Evolutionary conservation across 2,329 filamentous ascomycete species (phyloP), one percentile per base, ranked within the genome.

Genomic region (Neofusicoccum laricinum): DNA sequence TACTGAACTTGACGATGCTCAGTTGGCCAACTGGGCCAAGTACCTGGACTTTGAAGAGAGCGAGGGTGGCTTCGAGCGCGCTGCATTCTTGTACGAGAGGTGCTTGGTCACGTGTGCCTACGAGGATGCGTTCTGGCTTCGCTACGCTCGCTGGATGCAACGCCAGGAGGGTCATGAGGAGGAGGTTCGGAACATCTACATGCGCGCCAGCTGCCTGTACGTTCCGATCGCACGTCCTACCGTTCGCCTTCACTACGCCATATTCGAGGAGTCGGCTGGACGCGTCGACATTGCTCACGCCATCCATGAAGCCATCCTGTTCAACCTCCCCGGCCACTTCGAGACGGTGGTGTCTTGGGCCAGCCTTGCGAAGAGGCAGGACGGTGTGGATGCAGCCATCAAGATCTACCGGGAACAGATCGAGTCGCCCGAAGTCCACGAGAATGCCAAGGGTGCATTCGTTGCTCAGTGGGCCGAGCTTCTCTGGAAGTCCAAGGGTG

Each of bases 121-220:
- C 69, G 97, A 99, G 74, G 94, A 98, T 57, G 94, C 98, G 74
- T 96, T 98, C 77, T 99, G 95, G 95, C 88, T 96, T 71, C 90
- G 95, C n/a, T 99, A 97, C 77, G 92, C 90, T 15, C 85, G 94
- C 45, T 99, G 95, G 95, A 96, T 97, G 91, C 84, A 86, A 65
- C 87, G 87, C 0, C 91, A 96, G 73, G 79, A 86, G 1, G 88
- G 84, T 69, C 97, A 96, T 76, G 88, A 93, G 50, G 92, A 97
- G 74, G 93, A 97, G 73, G 89, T 94, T 5, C 90, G 95, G 64
- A 93, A 92, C 76, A 95, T 98, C 68, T 98, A 96, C 74, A 88
- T 94, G 75, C 88, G 93, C 64, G 95, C 94, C 10, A 89, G 90
- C 68, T 93, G 87, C 58, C 79, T 96, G 61, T 97, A 90, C 74